Evolutionary conservation across 495 filamentous ascomycete genomes (phyloP).

Genomic region (Annulohypoxylon moriforme): DNA sequence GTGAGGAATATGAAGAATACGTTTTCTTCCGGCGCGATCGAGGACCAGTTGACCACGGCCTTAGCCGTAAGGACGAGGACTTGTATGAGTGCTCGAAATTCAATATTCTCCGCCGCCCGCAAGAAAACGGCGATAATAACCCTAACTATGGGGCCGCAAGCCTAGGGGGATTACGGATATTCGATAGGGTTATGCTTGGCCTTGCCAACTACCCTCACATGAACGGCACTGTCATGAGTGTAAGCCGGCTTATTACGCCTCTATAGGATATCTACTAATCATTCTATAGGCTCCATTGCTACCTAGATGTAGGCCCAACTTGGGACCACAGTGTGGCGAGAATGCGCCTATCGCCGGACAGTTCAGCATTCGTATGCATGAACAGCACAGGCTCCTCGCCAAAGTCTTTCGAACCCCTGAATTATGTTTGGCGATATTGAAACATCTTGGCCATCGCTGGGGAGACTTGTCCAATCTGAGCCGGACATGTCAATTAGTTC

Average conservation of each 20-base stretch:
- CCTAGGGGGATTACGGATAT: neutral
- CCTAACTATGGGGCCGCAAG: slow-evolving; percentile 1
- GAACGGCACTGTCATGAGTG: slow-evolving; percentile 28
- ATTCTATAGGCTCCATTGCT: slow-evolving; percentile 27
- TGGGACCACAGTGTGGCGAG: too few relatives aligned
- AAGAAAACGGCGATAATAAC: slow-evolving; percentile 8
- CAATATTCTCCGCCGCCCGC: slow-evolving; percentile 28
- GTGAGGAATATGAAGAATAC: neutral
- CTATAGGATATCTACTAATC: slow-evolving; percentile 2
- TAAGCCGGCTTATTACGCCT: slow-evolving; percentile 7
- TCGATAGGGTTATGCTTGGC: slow-evolving; percentile 20
- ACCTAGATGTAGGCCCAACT: neutral
- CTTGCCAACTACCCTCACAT: slow-evolving; percentile 33
- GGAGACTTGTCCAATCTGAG: slow-evolving; percentile 39
- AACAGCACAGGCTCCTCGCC: slow-evolving; percentile 9
- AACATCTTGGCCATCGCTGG: slow-evolving; percentile 24
- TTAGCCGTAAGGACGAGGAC: slow-evolving; percentile 23
- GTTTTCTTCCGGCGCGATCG: slow-evolving; percentile 24
- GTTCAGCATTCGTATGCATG: neutral
- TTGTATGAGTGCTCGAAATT: slow-evolving; percentile 14
- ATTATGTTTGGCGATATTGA: slow-evolving; percentile 16
- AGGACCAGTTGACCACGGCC: slow-evolving; percentile 22
- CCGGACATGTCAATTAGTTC: slow-evolving; percentile 25
- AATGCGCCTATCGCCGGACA: too few relatives aligned
- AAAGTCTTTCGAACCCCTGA: slow-evolving; percentile 26